Percentiles rank a stretch among this genome's conserved stretches.
These are phyloP conservation scores for Penicillium sp. DNA, from an alignment of 2,329 filamentous ascomycete genomes.

Conservation along the genomic window DNA sequence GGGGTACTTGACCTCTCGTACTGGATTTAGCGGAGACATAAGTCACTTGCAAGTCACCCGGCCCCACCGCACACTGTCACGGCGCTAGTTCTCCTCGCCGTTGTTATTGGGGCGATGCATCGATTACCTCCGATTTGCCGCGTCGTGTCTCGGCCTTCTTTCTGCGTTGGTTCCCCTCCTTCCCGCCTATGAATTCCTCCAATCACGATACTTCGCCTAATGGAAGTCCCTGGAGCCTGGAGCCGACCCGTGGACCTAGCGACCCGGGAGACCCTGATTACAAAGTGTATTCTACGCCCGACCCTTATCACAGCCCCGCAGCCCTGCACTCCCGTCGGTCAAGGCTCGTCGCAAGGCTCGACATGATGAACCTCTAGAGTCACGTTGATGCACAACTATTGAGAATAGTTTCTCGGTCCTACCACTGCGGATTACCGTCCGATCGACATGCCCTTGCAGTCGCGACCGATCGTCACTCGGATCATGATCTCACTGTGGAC, in stretches of 20 bases:
- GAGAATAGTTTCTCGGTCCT: neutral
- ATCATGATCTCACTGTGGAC: slow-evolving; percentile 18
- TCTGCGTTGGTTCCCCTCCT: too few species aligned
- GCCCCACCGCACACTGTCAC: neutral
- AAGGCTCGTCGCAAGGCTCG: neutral
- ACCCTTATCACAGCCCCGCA: neutral
- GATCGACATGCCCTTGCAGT: slow-evolving; percentile 16
- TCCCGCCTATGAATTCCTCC: too few species aligned
- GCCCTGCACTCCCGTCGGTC: neutral
- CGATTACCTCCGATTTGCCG: neutral
- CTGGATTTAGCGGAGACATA: neutral
- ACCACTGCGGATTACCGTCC: neutral
- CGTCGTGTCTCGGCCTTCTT: too few species aligned
- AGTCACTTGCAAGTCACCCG: neutral
- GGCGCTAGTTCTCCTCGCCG: neutral
- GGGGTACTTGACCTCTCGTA: neutral
- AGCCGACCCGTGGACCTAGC: too few species aligned
- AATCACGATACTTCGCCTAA: too few species aligned
- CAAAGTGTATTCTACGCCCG: neutral
- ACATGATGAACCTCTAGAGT: neutral
- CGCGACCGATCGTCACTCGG: slow-evolving; percentile 6
- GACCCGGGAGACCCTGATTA: too few species aligned
- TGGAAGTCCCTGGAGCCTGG: too few species aligned
- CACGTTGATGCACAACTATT: neutral
- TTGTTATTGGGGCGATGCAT: too few species aligned